Base-by-base conservation (phyloP, 352 stramenopile genomes). In the Bremia lactucae region DNA sequence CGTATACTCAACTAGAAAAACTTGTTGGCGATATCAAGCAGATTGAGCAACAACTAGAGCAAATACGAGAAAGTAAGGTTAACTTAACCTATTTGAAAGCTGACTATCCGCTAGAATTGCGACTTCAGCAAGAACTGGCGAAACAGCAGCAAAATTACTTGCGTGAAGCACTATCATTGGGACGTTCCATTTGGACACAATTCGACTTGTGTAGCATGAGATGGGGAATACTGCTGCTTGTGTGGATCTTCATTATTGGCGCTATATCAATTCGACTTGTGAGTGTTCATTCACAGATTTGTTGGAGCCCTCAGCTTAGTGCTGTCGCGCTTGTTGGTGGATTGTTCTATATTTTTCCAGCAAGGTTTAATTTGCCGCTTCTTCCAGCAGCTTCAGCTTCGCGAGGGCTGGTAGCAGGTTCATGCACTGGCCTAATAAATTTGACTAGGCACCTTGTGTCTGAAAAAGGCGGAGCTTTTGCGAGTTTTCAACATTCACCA, bases 181-280 rank as follows among this genome's bases (percentile, higher is more conserved):
- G 75, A 6, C 73, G 81, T 7, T 82, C 76, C 10, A 79, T 91
- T 42, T 94, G 81, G 79, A 94, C 81, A 25, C 81, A 94, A 23
- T 94, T 94, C 36, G 80, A 94, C 42, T 48, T 90, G n/a, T 62
- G 55, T 42, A 68, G 55, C 21, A 94, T 94, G 81, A 54, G 34
- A 2, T 86, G 72, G 68, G 77, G 77, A 8, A 46, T 85, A 26
- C 2, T 68, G 13, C 42, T 87, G 10, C 56, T 88, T 23, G 11
- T 54, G 14, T 77, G 65, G 60, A 39, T 49, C 7, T 55, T 80
- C 6, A 33, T 72, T 26, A 25, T 63, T 28, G 52, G 42, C 16
- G 37, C 36, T 51, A 20, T 22, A 16, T 37, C 34, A 13, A 51
- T 31, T 20, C 42, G 26, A 34, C 19, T 16, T 40, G 33, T 23